Evolutionary conservation across 345 rosid genomes (phyloP).

Genomic region (Abelmoschus esculentus): DNA sequence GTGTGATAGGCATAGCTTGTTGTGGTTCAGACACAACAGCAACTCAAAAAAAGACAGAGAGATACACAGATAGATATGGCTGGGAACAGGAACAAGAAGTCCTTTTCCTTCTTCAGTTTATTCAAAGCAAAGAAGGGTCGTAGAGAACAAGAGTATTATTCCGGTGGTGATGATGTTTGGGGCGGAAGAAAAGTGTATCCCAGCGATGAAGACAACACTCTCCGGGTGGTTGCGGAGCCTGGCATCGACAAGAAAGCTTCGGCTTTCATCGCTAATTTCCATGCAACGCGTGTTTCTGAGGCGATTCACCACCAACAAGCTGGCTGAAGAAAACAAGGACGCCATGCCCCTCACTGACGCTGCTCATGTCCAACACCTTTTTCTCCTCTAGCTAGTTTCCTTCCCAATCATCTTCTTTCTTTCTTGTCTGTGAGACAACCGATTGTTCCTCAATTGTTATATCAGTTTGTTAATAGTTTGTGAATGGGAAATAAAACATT

Average conservation of each 20-base stretch:
- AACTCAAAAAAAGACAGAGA: too few relatives aligned
- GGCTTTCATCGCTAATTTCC: slow-evolving; percentile 42
- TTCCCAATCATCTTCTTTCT: neutral
- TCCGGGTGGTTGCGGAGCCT: slow-evolving; percentile 34
- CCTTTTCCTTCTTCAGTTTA: neutral
- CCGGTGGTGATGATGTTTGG: slow-evolving; percentile 15
- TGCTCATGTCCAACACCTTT: neutral
- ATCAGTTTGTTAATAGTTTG: slow-evolving; percentile 3
- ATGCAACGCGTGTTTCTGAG: slow-evolving; percentile 27
- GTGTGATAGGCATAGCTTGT: neutral
- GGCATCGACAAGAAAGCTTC: slow-evolving; percentile 50
- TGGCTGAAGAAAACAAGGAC: neutral
- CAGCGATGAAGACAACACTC: slow-evolving; percentile 37
- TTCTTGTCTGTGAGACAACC: neutral
- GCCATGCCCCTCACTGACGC: neutral
- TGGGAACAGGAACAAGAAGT: neutral
- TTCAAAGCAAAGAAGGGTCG: slow-evolving; percentile 1
- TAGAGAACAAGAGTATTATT: neutral
- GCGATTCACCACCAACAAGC: slow-evolving; percentile 21
- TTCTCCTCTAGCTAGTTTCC: neutral
- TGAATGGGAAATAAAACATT: neutral
- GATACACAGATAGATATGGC: neutral
- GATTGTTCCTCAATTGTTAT: neutral
- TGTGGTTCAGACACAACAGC: neutral
- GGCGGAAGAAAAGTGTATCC: slow-evolving; percentile 33